Evolutionary conservation across 306 rosid species (phyloP).

Genomic region (Citrullus colocynthis): DNA sequence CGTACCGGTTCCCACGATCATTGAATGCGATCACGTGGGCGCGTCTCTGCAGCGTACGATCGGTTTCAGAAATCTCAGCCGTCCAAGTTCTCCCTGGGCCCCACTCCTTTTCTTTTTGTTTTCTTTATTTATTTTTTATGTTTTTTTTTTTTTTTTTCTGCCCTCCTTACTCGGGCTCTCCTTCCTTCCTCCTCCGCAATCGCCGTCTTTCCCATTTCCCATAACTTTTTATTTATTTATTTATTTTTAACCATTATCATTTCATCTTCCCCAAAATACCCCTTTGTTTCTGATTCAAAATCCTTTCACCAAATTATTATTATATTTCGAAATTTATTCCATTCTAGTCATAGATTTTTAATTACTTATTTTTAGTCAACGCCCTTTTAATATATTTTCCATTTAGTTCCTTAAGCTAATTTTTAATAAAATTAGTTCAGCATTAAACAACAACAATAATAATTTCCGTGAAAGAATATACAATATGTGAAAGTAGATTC

Average conservation of each 20-base stretch:
- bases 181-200: neutral
- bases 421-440: no score
- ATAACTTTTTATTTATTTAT: neutral
- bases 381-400: no score
- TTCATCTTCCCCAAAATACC: neutral
- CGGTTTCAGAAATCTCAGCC: neutral
- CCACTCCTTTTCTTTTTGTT: neutral
- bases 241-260: neutral
- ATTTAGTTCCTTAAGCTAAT: no score
- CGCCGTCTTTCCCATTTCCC: conserved; percentile 1
- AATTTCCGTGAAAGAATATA: no score
- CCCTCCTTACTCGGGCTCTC: neutral
- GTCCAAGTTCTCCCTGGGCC: neutral
- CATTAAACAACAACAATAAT: no score
- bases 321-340: no score
- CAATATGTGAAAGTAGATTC: no score
- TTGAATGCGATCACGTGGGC: conserved; percentile 8
- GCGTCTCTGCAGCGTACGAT: conserved; percentile 4
- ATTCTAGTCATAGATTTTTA: no score
- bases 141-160: neutral
- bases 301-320: no score
- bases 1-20: conserved; percentile 3
- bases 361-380: no score
- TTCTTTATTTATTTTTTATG: no score
- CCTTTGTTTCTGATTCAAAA: neutral